phyloP scores from a whole-genome alignment of 2,329 filamentous ascomycete species.

The Clonostachys rhizophaga region DNA sequence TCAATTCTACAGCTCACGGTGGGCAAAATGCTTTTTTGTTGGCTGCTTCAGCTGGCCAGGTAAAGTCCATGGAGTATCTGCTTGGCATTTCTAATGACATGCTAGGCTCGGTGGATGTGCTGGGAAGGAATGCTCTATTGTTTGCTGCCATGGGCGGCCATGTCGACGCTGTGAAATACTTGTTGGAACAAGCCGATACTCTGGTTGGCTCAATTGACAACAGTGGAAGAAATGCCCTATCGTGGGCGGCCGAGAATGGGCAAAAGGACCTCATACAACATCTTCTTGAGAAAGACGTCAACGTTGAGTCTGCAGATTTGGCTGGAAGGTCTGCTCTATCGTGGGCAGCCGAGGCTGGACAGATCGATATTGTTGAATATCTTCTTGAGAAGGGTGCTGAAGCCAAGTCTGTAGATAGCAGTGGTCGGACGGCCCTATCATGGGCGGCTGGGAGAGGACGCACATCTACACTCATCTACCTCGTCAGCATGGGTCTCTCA shows the following conservation, averaged over 20 bases:
- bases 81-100: no score
- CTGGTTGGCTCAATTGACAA: not conserved
- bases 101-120: not conserved
- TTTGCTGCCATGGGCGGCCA: no score
- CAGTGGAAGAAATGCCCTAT: not conserved
- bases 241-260: not conserved
- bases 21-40: no score
- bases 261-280: not conserved
- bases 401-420: not conserved
- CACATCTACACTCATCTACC: not conserved
- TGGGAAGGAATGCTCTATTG: not conserved
- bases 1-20: no score
- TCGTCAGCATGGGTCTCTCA: not conserved
- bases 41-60: no score
- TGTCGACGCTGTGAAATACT: no score
- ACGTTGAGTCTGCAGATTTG: conserved; percentile 1
- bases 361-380: not conserved
- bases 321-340: not conserved
- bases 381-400: conserved; percentile 4
- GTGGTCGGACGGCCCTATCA: not conserved
- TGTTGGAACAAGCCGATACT: no score
- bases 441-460: not conserved
- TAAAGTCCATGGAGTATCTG: no score
- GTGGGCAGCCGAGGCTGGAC: not conserved
- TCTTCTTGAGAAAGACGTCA: conserved; percentile 4